Conservation (phyloP, 768 basidiomycete genomes). For the Panus rudis region DNA sequence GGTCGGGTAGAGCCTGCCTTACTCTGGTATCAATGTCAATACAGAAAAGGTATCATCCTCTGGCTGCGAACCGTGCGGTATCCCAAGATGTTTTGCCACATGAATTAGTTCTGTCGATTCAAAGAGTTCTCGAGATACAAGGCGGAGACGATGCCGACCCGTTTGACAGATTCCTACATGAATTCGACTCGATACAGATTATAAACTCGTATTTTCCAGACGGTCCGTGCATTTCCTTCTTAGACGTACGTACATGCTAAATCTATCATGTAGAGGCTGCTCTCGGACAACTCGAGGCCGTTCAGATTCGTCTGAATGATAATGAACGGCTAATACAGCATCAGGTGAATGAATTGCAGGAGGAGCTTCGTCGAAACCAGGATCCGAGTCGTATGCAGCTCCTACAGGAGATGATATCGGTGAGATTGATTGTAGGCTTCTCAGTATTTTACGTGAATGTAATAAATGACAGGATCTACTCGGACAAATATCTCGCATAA, state of each 20-base stretch:
- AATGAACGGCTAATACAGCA: constrained; percentile 63
- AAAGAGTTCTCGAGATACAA: constrained; percentile 58
- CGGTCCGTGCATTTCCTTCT: constrained; percentile 39
- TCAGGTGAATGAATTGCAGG: constrained; percentile 65
- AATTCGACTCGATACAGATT: constrained; percentile 50
- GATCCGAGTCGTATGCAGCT: constrained; percentile 84
- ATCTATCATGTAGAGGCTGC: constrained; percentile 54
- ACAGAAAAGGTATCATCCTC: neutral
- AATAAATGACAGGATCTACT: constrained; percentile 65
- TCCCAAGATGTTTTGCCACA: constrained; percentile 49
- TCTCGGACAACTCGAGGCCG: constrained; percentile 59
- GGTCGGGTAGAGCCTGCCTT: too few species aligned
- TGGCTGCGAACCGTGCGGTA: neutral
- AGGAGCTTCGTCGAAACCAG: constrained; percentile 66
- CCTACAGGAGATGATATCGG: constrained; percentile 95
- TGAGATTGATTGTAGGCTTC: constrained; percentile 27
- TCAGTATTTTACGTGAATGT: neutral
- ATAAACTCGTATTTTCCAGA: constrained; percentile 71
- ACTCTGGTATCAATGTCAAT: too few species aligned
- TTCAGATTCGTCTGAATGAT: constrained; percentile 61
- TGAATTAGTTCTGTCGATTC: constrained; percentile 63
- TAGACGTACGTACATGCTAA: neutral
- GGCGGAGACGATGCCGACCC: constrained; percentile 40
- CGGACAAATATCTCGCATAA: constrained; percentile 91
- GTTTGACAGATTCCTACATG: constrained; percentile 49